A percentile compares a stretch with the other conserved stretches of the same genome.
Conservation (phyloP, 75 land plant genomes). For the Selaginella tamariscina region DNA sequence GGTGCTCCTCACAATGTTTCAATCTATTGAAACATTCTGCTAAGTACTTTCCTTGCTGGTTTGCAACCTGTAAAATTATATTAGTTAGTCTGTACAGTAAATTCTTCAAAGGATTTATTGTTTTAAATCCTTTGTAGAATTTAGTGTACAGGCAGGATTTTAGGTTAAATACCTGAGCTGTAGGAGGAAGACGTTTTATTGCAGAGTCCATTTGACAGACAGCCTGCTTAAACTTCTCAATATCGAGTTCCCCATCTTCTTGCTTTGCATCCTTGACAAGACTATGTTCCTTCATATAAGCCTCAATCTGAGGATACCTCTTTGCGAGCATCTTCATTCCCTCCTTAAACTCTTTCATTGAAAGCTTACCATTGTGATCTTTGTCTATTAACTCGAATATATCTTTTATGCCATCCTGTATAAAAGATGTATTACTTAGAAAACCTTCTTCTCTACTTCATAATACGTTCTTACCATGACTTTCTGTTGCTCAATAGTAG, state of each 20-base stretch:
- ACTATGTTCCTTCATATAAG: slow-evolving; percentile 47
- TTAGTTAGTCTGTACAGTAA: no score
- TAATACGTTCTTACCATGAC: slow-evolving; percentile 38
- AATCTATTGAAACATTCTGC: slow-evolving; percentile 68
- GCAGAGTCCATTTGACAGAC: slow-evolving; percentile 18
- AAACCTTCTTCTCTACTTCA: no score
- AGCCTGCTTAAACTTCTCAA: slow-evolving; percentile 19
- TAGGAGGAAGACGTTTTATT: slow-evolving; percentile 77
- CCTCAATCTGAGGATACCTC: slow-evolving; percentile 84
- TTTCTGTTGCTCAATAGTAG: no score
- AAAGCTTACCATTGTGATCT: slow-evolving; percentile 67
- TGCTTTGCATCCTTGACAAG: slow-evolving; percentile 13
- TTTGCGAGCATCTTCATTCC: slow-evolving; percentile 45
- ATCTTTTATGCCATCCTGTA: slow-evolving; percentile 62
- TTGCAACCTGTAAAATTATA: slow-evolving; percentile 46
- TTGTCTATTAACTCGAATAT: slow-evolving; percentile 68
- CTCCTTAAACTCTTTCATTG: slow-evolving; percentile 49
- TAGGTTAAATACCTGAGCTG: slow-evolving; percentile 59
- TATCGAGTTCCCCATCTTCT: slow-evolving; percentile 19
- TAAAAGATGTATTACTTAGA: slow-evolving; percentile 13
- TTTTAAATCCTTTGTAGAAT: background rate
- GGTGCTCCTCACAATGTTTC: slow-evolving; percentile 40
- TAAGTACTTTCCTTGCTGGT: slow-evolving; percentile 81
- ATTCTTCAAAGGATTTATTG: no score
- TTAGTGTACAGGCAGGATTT: background rate